Evolutionary conservation across 2,329 filamentous ascomycete species (phyloP).

Genomic region (Arthroderma sp.): DNA sequence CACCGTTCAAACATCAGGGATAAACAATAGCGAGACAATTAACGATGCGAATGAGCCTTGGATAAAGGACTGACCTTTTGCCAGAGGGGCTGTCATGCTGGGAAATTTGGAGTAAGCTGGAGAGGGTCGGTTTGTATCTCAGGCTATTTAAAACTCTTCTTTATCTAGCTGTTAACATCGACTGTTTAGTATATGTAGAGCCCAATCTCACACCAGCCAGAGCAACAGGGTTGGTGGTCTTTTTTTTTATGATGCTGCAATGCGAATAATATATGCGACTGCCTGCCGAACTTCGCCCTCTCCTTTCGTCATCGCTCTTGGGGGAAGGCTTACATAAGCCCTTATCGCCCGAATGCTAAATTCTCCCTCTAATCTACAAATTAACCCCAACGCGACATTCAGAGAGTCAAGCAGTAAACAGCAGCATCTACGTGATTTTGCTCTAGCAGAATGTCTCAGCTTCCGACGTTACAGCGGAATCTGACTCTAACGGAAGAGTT

Average conservation of each 20-base stretch:
- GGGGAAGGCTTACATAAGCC: neutral
- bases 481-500: conserved; percentile 87
- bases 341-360: neutral
- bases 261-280: too few relatives aligned
- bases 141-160: neutral
- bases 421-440: neutral
- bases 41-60: neutral
- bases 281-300: neutral
- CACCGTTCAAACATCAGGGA: neutral
- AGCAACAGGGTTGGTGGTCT: neutral
- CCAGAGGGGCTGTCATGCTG: conserved; percentile 36
- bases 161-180: neutral
- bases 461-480: conserved; percentile 38
- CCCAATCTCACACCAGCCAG: neutral
- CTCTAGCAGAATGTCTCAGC: conserved; percentile 38
- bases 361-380: neutral
- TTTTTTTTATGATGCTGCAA: neutral
- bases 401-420: neutral
- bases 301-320: neutral
- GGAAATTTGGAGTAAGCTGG: neutral
- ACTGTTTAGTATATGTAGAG: neutral
- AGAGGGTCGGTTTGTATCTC: neutral
- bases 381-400: neutral
- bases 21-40: neutral
- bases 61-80: conserved; percentile 33